These are phyloP conservation scores for Coffea canephora DNA, from an alignment of 257 asterid genomes.

Conservation along the genomic window DNA sequence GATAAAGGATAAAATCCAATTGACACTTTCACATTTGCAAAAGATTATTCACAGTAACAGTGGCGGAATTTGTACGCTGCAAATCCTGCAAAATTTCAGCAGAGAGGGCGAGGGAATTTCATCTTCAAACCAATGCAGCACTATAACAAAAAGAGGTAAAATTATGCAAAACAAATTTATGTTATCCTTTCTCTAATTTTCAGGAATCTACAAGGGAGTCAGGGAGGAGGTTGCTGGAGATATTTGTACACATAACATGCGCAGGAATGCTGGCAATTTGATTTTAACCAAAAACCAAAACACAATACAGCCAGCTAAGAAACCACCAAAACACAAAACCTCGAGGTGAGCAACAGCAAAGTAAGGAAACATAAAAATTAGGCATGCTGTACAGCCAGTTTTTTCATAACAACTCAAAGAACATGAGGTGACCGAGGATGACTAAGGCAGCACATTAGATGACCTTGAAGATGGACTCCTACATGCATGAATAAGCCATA, in stretches of 20 bases:
- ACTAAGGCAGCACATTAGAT: not conserved
- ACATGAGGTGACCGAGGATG: not conserved
- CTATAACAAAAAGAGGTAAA: not conserved
- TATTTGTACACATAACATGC: no score
- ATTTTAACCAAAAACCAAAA: not conserved
- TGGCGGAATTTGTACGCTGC: constrained; percentile 66
- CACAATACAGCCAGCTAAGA: not conserved
- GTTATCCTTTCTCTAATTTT: not conserved
- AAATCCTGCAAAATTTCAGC: constrained; percentile 51
- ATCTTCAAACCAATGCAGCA: not conserved
- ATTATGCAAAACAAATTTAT: not conserved
- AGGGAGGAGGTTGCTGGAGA: not conserved
- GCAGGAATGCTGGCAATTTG: not conserved
- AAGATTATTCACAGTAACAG: constrained; percentile 67
- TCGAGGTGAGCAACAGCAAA: not conserved
- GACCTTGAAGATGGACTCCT: not conserved
- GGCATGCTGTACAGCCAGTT: not conserved
- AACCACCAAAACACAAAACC: not conserved
- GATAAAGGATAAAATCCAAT: not conserved
- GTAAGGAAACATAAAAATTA: not conserved
- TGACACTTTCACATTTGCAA: constrained; percentile 51
- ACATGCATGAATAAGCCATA: not conserved
- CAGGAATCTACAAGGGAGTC: no score
- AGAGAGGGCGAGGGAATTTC: not conserved
- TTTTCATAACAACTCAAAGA: not conserved